These are phyloP conservation scores for Bryum argenteum DNA, from an alignment of 225 moss, liverwort and hornwort species.

Conservation along the genomic window DNA sequence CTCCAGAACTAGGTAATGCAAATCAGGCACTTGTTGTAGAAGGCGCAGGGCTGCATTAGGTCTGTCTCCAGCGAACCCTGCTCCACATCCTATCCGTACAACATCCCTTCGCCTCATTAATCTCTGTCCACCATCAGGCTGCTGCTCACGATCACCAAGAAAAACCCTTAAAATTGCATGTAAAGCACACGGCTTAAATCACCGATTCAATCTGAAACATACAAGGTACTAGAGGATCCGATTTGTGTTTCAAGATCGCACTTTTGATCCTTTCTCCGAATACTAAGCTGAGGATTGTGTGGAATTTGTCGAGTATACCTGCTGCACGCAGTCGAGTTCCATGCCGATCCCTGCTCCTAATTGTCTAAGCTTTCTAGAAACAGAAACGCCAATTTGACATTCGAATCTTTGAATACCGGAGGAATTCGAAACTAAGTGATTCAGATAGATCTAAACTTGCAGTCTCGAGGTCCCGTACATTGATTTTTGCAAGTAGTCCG, in stretches of 20 bases:
- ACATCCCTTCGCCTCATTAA: slow-evolving; percentile 30
- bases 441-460: background rate
- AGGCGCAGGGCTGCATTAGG: slow-evolving; percentile 66
- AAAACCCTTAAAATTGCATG: background rate
- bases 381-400: slow-evolving; percentile 6
- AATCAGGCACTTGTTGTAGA: slow-evolving; percentile 55
- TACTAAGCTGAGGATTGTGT: background rate
- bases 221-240: background rate
- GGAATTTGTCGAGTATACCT: slow-evolving; percentile 23
- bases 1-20: slow-evolving; percentile 79
- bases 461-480: background rate
- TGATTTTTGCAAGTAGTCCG: background rate
- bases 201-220: background rate
- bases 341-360: background rate
- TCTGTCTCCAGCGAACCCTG: slow-evolving; percentile 86
- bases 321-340: slow-evolving; percentile 31
- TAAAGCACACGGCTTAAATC: background rate
- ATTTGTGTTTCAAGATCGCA: background rate
- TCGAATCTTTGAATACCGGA: background rate
- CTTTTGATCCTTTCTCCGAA: no score
- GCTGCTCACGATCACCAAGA: slow-evolving; percentile 6
- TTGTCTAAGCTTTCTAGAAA: background rate
- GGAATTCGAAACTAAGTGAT: background rate
- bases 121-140: slow-evolving; percentile 28
- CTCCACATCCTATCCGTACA: slow-evolving; percentile 77